Conservation (phyloP, 1,139 yeast species). For the Candida labiduridarum region DNA sequence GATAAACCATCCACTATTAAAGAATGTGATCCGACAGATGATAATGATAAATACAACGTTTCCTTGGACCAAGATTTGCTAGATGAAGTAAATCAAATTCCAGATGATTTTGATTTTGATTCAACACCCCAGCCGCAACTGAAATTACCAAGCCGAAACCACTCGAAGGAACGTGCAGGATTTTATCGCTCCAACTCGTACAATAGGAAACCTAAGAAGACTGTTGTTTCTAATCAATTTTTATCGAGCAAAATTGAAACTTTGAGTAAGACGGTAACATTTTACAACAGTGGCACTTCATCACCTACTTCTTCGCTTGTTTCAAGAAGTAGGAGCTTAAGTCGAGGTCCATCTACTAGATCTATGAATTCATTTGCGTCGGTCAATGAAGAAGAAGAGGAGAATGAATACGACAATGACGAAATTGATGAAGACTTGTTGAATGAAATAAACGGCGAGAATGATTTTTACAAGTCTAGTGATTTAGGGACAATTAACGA, state of each 20-base stretch:
- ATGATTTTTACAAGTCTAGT: conserved; percentile 3
- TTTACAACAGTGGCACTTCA: conserved; percentile 33
- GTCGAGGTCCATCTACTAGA: conserved; percentile 32
- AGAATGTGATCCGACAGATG: conserved; percentile 13
- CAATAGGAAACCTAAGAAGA: conserved; percentile 39
- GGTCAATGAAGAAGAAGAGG: conserved; percentile 23
- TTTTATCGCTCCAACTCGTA: conserved; percentile 39
- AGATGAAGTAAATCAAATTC: conserved; percentile 59
- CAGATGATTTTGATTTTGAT: conserved; percentile 62
- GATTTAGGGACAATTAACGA: conserved; percentile 3
- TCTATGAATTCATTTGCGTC: conserved; percentile 31
- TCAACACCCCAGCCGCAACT: not conserved
- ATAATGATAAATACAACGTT: conserved; percentile 13
- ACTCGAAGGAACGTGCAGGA: conserved; percentile 6
- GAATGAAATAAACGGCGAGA: not conserved
- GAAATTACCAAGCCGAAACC: conserved; percentile 10
- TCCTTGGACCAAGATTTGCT: conserved; percentile 40
- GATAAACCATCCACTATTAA: conserved; percentile 3
- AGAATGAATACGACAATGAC: conserved; percentile 2
- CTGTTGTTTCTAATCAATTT: conserved; percentile 24
- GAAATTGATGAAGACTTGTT: conserved; percentile 3
- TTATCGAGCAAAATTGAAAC: conserved; percentile 52
- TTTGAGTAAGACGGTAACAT: conserved; percentile 57
- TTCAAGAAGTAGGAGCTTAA: conserved; percentile 19
- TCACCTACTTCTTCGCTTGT: conserved; percentile 9